Evolutionary conservation across 1,284 basidiomycete species (phyloP).

Genomic region (Ganoderma boninense): DNA sequence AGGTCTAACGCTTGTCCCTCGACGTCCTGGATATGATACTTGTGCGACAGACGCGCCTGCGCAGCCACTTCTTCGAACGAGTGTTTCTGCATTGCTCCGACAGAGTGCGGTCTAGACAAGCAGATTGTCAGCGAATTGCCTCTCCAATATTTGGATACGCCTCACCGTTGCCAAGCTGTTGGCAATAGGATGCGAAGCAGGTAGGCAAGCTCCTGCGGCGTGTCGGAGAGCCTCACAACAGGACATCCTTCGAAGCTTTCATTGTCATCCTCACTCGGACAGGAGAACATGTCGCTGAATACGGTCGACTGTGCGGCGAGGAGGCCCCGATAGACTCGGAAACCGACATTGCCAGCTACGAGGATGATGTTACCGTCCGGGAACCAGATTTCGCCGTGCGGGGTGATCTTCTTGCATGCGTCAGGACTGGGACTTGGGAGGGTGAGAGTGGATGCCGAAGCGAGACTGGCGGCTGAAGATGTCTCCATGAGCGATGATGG

Average conservation of each 20-base stretch:
- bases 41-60: constrained; percentile 17
- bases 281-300: constrained; percentile 48
- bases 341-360: constrained; percentile 58
- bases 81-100: neutral
- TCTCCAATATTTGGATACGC: no score
- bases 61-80: constrained; percentile 9
- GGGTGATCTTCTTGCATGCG: neutral
- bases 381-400: constrained; percentile 65
- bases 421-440: neutral
- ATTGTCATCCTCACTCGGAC: neutral
- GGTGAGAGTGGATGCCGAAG: neutral
- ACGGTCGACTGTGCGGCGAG: constrained; percentile 72
- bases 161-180: neutral
- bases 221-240: constrained; percentile 21
- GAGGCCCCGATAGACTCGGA: constrained; percentile 76
- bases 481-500: neutral
- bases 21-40: constrained; percentile 18
- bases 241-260: constrained; percentile 25
- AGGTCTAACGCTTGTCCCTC: constrained; percentile 2
- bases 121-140: no score
- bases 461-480: neutral
- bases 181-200: constrained; percentile 19
- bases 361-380: constrained; percentile 72
- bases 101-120: neutral
- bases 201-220: constrained; percentile 16